Evolutionary conservation across 1,139 yeast species (phyloP).

Genomic region (Suhomyces guaymorum): DNA sequence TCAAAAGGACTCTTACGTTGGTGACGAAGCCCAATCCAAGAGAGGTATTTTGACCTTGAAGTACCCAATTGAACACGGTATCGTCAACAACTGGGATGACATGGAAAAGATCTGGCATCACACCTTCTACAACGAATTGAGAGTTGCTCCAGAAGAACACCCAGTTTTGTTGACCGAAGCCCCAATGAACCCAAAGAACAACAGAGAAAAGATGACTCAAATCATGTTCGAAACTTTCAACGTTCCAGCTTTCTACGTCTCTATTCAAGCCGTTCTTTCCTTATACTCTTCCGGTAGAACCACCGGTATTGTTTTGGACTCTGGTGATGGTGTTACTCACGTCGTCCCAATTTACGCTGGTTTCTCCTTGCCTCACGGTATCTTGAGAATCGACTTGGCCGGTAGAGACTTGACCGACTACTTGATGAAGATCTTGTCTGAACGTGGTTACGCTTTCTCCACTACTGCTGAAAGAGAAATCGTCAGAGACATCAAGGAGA

Average conservation of each 20-base stretch:
- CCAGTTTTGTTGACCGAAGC: conserved; percentile 98
- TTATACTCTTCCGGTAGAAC: conserved; percentile 99
- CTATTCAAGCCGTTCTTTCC: conserved; percentile 97
- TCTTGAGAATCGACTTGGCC: conserved; percentile 97
- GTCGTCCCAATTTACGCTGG: conserved; percentile 99
- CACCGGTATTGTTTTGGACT: conserved; percentile 98
- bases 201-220: conserved; percentile 99
- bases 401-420: conserved; percentile 99
- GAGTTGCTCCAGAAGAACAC: conserved; percentile 99
- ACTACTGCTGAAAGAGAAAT: conserved; percentile 99
- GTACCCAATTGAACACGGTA: conserved; percentile 99
- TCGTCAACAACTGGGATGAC: conserved; percentile 99
- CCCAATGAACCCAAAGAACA: conserved; percentile 98
- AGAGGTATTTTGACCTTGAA: conserved; percentile 99
- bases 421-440: conserved; percentile 96
- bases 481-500: conserved; percentile 99
- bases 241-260: conserved; percentile 98
- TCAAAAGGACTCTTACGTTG: conserved; percentile 99
- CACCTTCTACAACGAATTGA: conserved; percentile 95
- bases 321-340: conserved; percentile 99
- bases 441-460: conserved; percentile 98
- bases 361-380: conserved; percentile 98
- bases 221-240: conserved; percentile 98
- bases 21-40: conserved; percentile 99
- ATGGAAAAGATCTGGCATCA: conserved; percentile 99